Percentiles rank a stretch among this genome's conserved stretches.
phyloP scores from a whole-genome alignment of 768 basidiomycete genomes.

The Tephrocybe sp. region DNA sequence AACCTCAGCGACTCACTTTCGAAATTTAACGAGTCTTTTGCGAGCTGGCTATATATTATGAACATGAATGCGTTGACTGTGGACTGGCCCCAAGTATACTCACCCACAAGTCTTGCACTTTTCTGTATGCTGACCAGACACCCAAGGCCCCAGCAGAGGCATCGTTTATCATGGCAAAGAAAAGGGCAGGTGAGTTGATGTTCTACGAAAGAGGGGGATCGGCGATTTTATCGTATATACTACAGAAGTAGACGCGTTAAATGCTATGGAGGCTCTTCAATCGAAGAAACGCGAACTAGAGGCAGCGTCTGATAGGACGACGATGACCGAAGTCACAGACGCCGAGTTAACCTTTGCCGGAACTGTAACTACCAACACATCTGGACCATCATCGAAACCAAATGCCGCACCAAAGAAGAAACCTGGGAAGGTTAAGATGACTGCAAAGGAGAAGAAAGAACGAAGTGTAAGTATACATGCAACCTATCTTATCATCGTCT shows the following conservation, averaged over 20 bases:
- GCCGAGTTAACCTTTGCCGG: conserved; percentile 38
- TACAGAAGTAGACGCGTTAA: conserved; percentile 58
- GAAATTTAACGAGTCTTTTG: conserved; percentile 90
- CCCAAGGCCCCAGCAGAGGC: conserved; percentile 56
- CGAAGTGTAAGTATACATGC: conserved; percentile 49
- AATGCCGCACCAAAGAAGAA: conserved; percentile 50
- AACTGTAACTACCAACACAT: conserved; percentile 37
- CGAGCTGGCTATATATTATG: conserved; percentile 88
- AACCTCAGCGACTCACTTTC: conserved; percentile 72
- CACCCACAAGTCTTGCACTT: not conserved
- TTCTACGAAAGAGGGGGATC: not conserved
- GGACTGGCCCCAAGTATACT: conserved; percentile 82
- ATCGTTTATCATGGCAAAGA: conserved; percentile 57
- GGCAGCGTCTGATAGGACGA: conserved; percentile 37
- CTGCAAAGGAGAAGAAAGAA: conserved; percentile 82
- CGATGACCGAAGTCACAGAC: conserved; percentile 39
- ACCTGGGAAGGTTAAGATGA: conserved; percentile 60
- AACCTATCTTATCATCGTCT: not conserved
- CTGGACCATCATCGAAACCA: conserved; percentile 33
- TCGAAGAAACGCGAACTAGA: conserved; percentile 34
- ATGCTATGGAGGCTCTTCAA: conserved; percentile 52
- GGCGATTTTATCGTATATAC: not conserved
- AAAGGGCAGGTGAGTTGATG: conserved; percentile 51
- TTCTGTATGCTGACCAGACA: not conserved
- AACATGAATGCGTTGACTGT: conserved; percentile 94